Base-by-base conservation (phyloP, 78 protist genomes). In the Guillardia theta region DNA sequence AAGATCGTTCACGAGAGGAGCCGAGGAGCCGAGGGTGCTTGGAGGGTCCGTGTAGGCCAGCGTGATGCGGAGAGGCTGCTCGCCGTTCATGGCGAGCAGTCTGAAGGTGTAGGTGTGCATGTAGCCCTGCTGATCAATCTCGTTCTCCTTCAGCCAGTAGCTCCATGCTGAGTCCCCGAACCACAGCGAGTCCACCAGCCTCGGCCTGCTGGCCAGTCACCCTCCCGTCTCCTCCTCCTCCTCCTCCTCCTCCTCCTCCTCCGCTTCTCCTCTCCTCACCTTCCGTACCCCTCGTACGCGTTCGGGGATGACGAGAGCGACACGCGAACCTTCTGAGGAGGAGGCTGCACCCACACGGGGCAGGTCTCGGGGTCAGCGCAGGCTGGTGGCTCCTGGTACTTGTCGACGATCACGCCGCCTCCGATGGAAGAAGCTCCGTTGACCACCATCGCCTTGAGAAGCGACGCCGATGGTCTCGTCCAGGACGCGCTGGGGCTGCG, bases 11-110 rank as follows among this genome's bases (percentile, higher is more conserved):
- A 70, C 83, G 36, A 70, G 83, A 6, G 36, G 33, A 33, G n/a
- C 22, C 33, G 33, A 15, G 41, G 83, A 36, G 8, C 15, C 12
- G 27, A 43, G 83, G 15, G 83, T 70, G 45, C 83, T 43, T 1
- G 83, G 83, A 3, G 83, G 83, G 41, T 70, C 83, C 41, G 83
- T 70, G 45, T 33, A 70, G 27, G 83, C 83, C 41, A 70, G 83
- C 33, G 83, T 70, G 83, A 70, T 70, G 46, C 36, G n/a, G 83
- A 70, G 83, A 22, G 83, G 83, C 1, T 70, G 41, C 4, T 24
- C 22, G 41, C 46, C 10, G 83, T 43, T 70, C 45, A 24, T 24
- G 15, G 27, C 41, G 45, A 33, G 41, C 3, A 33, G 4, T 18
- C 21, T 4, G 36, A 70, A 70, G 9, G 33, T 70, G 41, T 24